Conservation (phyloP, 2,329 filamentous ascomycete species). For the Diaporthe vaccinii region DNA sequence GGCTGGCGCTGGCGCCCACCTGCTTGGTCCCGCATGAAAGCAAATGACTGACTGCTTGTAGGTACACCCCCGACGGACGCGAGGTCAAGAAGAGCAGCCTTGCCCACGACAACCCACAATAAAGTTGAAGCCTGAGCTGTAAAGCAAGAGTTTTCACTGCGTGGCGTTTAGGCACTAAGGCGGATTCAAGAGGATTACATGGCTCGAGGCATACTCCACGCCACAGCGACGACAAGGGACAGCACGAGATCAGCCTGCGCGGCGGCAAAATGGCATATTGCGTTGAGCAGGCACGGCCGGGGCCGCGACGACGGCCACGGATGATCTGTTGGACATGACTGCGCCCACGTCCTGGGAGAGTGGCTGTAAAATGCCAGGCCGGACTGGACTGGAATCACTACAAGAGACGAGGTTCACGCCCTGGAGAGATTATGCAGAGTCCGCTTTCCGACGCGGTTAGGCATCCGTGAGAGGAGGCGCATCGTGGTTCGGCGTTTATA, state of each 20-base stretch:
- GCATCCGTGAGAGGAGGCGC: neutral
- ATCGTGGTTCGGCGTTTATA: neutral
- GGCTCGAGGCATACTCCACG: slow-evolving; percentile 15
- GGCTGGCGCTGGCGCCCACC: neutral
- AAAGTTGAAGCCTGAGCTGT: neutral
- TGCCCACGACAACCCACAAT: slow-evolving; percentile 40
- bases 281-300: neutral
- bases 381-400: slow-evolving; percentile 6
- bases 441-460: neutral
- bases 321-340: neutral
- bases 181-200: slow-evolving; percentile 8
- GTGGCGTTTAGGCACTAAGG: slow-evolving; percentile 37
- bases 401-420: slow-evolving; percentile 9
- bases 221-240: slow-evolving; percentile 2
- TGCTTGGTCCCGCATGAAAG: neutral
- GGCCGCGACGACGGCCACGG: neutral
- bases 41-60: slow-evolving; percentile 46
- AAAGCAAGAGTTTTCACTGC: slow-evolving; percentile 31
- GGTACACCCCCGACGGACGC: slow-evolving; percentile 73
- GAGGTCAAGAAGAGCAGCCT: slow-evolving; percentile 72
- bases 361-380: neutral
- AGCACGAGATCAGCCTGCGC: slow-evolving; percentile 25
- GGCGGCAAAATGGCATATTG: neutral
- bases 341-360: neutral
- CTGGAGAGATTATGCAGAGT: neutral